Evolutionary conservation across 768 basidiomycete species (phyloP).

Genomic region (Cystofilobasidium macerans): DNA sequence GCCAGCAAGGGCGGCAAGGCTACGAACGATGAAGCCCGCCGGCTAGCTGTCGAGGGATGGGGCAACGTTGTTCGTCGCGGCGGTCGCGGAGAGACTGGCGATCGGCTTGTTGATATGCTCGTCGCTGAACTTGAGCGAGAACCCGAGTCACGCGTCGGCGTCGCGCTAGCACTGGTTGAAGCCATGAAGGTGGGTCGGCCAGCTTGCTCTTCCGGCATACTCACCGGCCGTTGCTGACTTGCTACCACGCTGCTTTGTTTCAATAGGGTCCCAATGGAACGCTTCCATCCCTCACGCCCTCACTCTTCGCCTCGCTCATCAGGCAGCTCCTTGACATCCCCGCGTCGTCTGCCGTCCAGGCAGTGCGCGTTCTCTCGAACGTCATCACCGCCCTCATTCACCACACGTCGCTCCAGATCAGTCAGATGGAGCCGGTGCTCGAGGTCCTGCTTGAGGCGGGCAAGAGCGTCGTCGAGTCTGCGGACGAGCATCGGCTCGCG

Average conservation of each 20-base stretch:
- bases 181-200: slow-evolving; percentile 52
- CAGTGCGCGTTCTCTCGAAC: slow-evolving; percentile 25
- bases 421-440: slow-evolving; percentile 27
- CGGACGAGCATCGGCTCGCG: neutral
- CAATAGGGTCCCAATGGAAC: slow-evolving; percentile 41
- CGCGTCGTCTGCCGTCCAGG: slow-evolving; percentile 5
- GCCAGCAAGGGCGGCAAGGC: slow-evolving; percentile 39
- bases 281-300: slow-evolving; percentile 30
- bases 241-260: slow-evolving; percentile 48
- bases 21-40: slow-evolving; percentile 51
- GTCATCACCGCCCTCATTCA: slow-evolving; percentile 26
- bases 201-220: slow-evolving; percentile 12
- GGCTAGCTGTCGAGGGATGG: slow-evolving; percentile 70
- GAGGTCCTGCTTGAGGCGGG: slow-evolving; percentile 26
- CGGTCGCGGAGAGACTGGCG: slow-evolving; percentile 52
- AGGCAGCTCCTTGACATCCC: slow-evolving; percentile 24
- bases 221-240: slow-evolving; percentile 46
- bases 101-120: slow-evolving; percentile 50
- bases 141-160: slow-evolving; percentile 46
- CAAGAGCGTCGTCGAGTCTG: neutral
- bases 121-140: slow-evolving; percentile 36
- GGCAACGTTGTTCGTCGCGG: slow-evolving; percentile 57
- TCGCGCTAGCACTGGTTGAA: slow-evolving; percentile 58
- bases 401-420: slow-evolving; percentile 25
- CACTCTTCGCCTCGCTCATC: slow-evolving; percentile 27